These are phyloP conservation scores for Thalassiosira mediterranea DNA, from an alignment of 352 stramenopile species.

Conservation along the genomic window DNA sequence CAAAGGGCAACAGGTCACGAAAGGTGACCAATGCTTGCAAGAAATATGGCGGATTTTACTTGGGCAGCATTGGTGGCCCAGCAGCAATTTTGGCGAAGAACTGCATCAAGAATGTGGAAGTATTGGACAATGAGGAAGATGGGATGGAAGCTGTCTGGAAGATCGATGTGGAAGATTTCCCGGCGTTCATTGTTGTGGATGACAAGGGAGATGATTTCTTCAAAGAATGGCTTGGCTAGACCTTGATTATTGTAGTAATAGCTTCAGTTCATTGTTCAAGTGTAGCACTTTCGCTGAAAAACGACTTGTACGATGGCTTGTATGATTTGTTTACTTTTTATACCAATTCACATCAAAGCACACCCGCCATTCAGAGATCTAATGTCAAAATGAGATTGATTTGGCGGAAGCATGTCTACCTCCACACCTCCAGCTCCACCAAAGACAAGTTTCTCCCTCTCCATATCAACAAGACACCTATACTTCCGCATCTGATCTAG, in stretches of 20 bases:
- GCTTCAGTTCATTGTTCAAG: no score
- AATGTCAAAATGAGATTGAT: conserved; percentile 43
- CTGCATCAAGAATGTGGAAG: conserved; percentile 90
- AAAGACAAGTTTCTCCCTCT: conserved; percentile 66
- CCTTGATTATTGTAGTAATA: no score
- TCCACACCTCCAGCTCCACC: conserved; percentile 64
- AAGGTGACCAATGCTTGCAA: conserved; percentile 89
- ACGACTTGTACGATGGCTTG: no score
- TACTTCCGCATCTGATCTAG: conserved; percentile 79
- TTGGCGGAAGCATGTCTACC: conserved; percentile 57
- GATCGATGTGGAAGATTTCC: conserved; percentile 90
- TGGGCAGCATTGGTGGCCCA: conserved; percentile 89
- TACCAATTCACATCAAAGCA: conserved; percentile 41
- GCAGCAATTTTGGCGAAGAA: conserved; percentile 90
- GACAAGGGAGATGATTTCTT: conserved; percentile 91
- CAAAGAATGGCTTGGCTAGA: conserved; percentile 85
- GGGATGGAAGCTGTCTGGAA: conserved; percentile 92
- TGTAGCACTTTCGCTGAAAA: no score
- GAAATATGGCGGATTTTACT: conserved; percentile 90
- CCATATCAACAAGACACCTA: conserved; percentile 74
- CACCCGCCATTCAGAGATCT: conserved; percentile 35
- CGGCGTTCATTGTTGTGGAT: conserved; percentile 91
- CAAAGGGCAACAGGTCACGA: conserved; percentile 89
- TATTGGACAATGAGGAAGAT: conserved; percentile 90
- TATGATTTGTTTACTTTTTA: background rate